Base-by-base conservation (phyloP, 2,329 filamentous ascomycete species). In the Leptographium galeiforme region DNA sequence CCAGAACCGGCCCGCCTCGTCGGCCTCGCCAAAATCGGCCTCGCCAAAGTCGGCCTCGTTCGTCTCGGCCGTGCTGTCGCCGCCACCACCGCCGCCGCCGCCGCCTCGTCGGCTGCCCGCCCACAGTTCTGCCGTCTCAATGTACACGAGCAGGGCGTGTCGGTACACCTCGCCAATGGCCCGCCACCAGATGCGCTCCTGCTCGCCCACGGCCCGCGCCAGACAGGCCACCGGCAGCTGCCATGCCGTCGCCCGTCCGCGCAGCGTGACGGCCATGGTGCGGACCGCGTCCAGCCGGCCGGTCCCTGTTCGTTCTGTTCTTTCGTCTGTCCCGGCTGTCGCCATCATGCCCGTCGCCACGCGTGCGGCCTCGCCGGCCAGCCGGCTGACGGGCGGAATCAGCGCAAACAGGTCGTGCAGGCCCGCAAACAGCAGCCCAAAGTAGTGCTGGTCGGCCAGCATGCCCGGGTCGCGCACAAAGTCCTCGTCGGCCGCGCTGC, bases 131-230 rank as follows among this genome's bases (percentile, higher is more conserved):
- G 34, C 48, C 30, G 53, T 56, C 48, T 55, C 55, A 1, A 60
- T 40, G 52, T 59, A 60, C 38, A 57, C 55, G 13, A 59, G 51
- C 46, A 60, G 25, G 5, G 48, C 53, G 47, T 56, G 53, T 7
- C 58, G 58, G 53, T 58, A 59, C 13, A 52, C 47, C 50, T 60
- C 58, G 52, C 53, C 57, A 1, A 58, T 55, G 48, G 55, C 54
- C 32, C 52, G 52, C 51, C 55, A 57, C 57, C 53, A 56, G 5
- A 54, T 52, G 32, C 51, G 50, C 12, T 59, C 56, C 50, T 57
- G 56, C 44, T 57, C 53, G 43, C 51, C 50, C 0, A 48, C 48
- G 18, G 57, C 55, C 39, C 41, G 46, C n/a, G 51, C 49, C 8
- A 55, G 12, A 13, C 47, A 49, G 38, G 38, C 46, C 5, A 52